phyloP scores from a whole-genome alignment of 345 rosid genomes.

The Aurinia saxatilis region DNA sequence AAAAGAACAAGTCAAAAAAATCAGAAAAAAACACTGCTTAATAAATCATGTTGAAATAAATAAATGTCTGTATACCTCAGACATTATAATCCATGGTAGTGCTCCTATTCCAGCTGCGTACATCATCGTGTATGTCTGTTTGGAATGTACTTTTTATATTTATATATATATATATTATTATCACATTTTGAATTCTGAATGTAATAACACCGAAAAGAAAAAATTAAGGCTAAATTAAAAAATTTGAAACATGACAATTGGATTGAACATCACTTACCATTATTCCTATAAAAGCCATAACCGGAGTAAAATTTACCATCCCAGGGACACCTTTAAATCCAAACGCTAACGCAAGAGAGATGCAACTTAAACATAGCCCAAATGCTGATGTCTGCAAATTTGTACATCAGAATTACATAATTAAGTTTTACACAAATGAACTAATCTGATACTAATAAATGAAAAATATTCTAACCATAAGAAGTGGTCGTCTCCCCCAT shows the following conservation, averaged over 20 bases:
- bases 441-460: not conserved
- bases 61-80: constrained; percentile 37
- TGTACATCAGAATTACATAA: not conserved
- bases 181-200: not conserved
- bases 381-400: constrained; percentile 32
- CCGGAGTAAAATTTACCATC: not conserved
- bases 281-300: not conserved
- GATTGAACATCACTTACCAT: not conserved
- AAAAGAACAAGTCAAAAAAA: not conserved
- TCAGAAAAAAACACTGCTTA: not conserved
- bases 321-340: constrained; percentile 25
- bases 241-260: not conserved
- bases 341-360: constrained; percentile 36
- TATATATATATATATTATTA: not conserved
- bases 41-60: not conserved
- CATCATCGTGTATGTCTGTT: constrained; percentile 41
- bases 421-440: not conserved
- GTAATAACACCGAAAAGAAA: not conserved
- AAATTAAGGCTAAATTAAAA: constrained; percentile 21
- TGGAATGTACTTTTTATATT: not conserved
- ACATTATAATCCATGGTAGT: constrained; percentile 64
- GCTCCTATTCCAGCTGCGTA: constrained; percentile 59
- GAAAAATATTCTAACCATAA: constrained; percentile 8
- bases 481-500: constrained; percentile 30
- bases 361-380: constrained; percentile 34